phyloP scores from a whole-genome alignment of 345 rosid genomes.

The Aegle marmelos region DNA sequence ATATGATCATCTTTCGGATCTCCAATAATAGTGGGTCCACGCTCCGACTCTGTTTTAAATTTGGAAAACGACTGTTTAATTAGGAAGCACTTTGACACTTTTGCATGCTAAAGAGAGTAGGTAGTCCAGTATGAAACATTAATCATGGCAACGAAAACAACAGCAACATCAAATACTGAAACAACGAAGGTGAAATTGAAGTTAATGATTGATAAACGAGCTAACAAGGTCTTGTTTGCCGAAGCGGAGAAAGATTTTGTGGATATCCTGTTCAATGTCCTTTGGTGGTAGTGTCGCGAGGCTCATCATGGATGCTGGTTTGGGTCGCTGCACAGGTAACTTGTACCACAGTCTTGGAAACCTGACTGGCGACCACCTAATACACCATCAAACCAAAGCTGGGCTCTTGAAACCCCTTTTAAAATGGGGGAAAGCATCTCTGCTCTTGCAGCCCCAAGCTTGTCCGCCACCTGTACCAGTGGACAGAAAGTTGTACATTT shows the following conservation, averaged over 20 bases:
- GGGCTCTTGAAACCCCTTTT: not conserved
- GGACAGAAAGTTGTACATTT: not conserved
- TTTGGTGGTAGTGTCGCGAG: conserved; percentile 3
- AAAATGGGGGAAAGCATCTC: not conserved
- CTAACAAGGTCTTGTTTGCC: conserved; percentile 6
- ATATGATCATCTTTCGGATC: no score
- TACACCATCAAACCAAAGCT: not conserved
- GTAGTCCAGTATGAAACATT: no score
- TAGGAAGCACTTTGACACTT: no score
- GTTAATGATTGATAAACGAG: conserved; percentile 7
- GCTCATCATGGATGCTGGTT: not conserved
- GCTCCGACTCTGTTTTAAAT: no score
- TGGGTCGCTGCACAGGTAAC: conserved; percentile 12
- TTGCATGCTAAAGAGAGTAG: no score
- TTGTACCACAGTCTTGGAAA: not conserved
- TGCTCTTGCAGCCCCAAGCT: not conserved
- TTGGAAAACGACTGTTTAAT: no score
- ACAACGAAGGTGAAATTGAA: not conserved
- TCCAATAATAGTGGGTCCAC: no score
- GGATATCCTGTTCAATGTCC: conserved; percentile 19
- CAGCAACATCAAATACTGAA: not conserved
- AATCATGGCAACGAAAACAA: no score
- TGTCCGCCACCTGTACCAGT: not conserved
- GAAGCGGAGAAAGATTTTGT: conserved; percentile 20
- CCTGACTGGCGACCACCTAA: not conserved